phyloP scores from a whole-genome alignment of 768 basidiomycete genomes.

The Panellus pusillus region DNA sequence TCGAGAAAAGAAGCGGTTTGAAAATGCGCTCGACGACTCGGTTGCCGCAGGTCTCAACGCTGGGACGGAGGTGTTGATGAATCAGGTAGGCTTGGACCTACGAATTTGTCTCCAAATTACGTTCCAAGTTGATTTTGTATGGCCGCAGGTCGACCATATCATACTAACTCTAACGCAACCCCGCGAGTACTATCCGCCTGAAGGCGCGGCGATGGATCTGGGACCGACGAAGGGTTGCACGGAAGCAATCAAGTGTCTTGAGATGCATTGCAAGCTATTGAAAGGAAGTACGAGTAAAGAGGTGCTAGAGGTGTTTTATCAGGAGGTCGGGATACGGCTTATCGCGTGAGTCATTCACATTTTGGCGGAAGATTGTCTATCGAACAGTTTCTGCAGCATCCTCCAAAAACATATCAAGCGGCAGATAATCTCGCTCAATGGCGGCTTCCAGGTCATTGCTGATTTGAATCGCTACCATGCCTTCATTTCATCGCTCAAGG shows the following conservation, averaged over 20 bases:
- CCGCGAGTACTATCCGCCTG: conserved; percentile 88
- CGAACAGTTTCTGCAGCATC: conserved; percentile 52
- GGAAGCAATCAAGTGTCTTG: conserved; percentile 88
- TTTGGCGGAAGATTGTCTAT: not conserved
- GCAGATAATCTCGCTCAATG: conserved; percentile 91
- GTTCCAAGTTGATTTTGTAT: not conserved
- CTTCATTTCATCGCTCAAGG: conserved; percentile 87
- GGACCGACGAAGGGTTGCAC: conserved; percentile 83
- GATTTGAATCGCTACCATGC: conserved; percentile 92
- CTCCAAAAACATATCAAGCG: conserved; percentile 96
- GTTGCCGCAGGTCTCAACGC: conserved; percentile 94
- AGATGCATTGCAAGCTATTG: conserved; percentile 87
- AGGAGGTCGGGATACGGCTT: conserved; percentile 91
- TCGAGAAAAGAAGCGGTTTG: conserved; percentile 95
- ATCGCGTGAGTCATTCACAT: conserved; percentile 63
- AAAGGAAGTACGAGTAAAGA: conserved; percentile 95
- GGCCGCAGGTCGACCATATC: conserved; percentile 83
- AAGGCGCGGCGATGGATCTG: conserved; percentile 76
- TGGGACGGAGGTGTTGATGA: conserved; percentile 94
- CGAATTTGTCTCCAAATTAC: not conserved
- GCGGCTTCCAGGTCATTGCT: conserved; percentile 95
- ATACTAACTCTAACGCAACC: conserved; percentile 80
- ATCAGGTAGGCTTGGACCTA: conserved; percentile 56
- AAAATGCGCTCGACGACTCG: conserved; percentile 87
- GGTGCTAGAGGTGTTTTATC: conserved; percentile 96